Evolutionary conservation across 2,329 filamentous ascomycete genomes (phyloP).

Genomic region (Pyricularia grisea): DNA sequence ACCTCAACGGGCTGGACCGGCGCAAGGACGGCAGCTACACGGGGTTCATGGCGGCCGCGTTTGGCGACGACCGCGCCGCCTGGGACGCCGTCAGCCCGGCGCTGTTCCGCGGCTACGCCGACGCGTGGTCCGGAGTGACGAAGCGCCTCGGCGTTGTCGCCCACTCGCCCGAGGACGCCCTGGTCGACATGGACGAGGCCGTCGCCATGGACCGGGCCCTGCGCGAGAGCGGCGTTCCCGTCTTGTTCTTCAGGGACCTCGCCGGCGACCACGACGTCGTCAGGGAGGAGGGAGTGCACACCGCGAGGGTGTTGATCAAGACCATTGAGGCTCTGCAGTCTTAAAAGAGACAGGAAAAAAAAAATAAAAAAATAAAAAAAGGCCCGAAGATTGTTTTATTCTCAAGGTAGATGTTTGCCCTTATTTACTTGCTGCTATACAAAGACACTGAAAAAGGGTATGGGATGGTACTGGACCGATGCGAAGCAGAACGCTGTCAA

Average conservation of each 20-base stretch:
- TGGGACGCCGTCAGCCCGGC: conserved; percentile 52
- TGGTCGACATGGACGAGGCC: conserved; percentile 48
- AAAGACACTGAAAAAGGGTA: neutral
- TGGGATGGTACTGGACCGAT: neutral
- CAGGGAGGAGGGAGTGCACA: conserved; percentile 49
- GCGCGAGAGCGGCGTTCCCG: conserved; percentile 21
- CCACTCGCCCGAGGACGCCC: conserved; percentile 35
- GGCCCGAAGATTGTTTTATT: neutral
- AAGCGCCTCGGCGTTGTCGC: conserved; percentile 29
- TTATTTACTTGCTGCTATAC: neutral
- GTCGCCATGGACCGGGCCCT: conserved; percentile 44
- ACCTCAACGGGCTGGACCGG: conserved; percentile 43
- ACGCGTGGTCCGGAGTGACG: neutral
- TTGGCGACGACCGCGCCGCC: conserved; percentile 37
- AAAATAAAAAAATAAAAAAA: too few relatives aligned
- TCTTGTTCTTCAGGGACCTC: conserved; percentile 35
- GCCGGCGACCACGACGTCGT: conserved; percentile 53
- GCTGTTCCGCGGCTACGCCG: conserved; percentile 18
- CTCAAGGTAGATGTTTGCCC: neutral
- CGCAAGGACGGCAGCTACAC: conserved; percentile 39
- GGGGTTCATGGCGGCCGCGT: conserved; percentile 46
- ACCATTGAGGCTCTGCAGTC: conserved; percentile 9
- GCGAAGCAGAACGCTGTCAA: neutral
- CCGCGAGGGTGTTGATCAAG: conserved; percentile 37
- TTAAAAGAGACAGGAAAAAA: neutral